phyloP scores from a whole-genome alignment of 106 monocot genomes.

The Posidonia australis region DNA sequence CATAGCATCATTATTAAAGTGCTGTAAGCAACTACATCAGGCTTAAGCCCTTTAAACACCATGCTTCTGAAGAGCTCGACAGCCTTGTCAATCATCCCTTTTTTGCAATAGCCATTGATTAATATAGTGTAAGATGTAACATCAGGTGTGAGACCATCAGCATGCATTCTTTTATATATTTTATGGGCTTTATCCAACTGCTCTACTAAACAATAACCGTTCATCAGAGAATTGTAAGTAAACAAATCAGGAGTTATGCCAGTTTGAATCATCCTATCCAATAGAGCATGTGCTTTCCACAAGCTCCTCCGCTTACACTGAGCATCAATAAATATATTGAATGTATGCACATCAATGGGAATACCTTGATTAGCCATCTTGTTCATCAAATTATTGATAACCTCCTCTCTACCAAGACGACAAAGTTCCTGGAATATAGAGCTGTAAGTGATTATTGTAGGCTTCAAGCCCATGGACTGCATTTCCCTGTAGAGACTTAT shows the following conservation, averaged over 20 bases:
- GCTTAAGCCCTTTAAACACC: conserved; percentile 5
- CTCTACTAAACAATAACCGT: conserved; percentile 15
- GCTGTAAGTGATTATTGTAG: conserved; percentile 13
- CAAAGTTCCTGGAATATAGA: conserved; percentile 10
- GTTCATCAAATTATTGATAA: conserved; percentile 2
- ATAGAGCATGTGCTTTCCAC: conserved; percentile 9
- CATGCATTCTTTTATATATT: conserved; percentile 2
- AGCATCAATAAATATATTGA: conserved; percentile 18
- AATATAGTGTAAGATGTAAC: conserved; percentile 12
- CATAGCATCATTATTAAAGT: neutral
- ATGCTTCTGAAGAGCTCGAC: conserved; percentile 4
- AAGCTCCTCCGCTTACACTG: conserved; percentile 17
- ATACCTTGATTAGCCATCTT: conserved; percentile 11
- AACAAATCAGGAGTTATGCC: conserved; percentile 6
- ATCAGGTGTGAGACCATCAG: conserved; percentile 3
- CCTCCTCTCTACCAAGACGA: neutral
- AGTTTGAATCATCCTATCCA: conserved; percentile 12
- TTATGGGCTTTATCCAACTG: neutral
- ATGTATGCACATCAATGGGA: conserved; percentile 8
- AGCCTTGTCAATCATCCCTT: conserved; percentile 1
- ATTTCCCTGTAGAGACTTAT: conserved; percentile 6
- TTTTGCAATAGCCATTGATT: conserved; percentile 9
- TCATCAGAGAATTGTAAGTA: conserved; percentile 20
- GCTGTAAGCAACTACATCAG: conserved; percentile 3
- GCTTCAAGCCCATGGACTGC: conserved; percentile 9